phyloP scores from a whole-genome alignment of 768 basidiomycete genomes.

The Paxillus ammoniavirescens region DNA sequence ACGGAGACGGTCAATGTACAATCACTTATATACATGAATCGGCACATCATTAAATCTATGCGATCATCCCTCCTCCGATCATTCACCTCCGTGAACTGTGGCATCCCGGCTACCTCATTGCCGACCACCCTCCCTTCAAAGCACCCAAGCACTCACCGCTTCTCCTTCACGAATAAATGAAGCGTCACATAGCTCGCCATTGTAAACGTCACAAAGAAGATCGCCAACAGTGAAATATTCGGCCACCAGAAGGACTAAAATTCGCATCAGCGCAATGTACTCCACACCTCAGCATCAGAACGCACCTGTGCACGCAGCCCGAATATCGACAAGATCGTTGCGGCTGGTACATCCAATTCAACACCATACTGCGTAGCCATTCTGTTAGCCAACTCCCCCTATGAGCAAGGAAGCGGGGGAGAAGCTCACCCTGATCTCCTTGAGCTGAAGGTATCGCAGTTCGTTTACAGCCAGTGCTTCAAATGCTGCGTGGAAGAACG shows the following conservation, averaged over 20 bases:
- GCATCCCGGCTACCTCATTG: too few species aligned
- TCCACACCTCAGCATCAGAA: slow-evolving; percentile 1
- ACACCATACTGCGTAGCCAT: slow-evolving; percentile 79
- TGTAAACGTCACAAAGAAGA: slow-evolving; percentile 84
- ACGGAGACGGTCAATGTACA: too few species aligned
- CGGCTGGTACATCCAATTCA: slow-evolving; percentile 94
- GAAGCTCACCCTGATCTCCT: slow-evolving; percentile 77
- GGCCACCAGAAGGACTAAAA: slow-evolving; percentile 98
- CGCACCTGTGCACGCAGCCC: slow-evolving; percentile 84
- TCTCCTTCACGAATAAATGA: slow-evolving; percentile 89
- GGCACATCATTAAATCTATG: too few species aligned
- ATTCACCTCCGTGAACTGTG: too few species aligned
- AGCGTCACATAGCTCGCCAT: slow-evolving; percentile 73
- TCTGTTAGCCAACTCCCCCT: slow-evolving; percentile 3
- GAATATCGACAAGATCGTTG: slow-evolving; percentile 91
- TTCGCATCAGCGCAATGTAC: slow-evolving; percentile 5
- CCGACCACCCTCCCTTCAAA: too few species aligned
- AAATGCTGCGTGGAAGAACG: slow-evolving; percentile 99
- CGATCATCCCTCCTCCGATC: too few species aligned
- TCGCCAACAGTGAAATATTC: slow-evolving; percentile 80
- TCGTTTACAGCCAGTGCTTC: slow-evolving; percentile 99
- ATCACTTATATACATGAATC: too few species aligned
- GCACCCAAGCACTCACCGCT: slow-evolving; percentile 19
- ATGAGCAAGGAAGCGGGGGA: not conserved
- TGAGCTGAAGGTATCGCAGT: slow-evolving; percentile 87